These are phyloP conservation scores for Drechslerella dactyloides DNA, from an alignment of 2,329 filamentous ascomycete species.

Conservation along the genomic window DNA sequence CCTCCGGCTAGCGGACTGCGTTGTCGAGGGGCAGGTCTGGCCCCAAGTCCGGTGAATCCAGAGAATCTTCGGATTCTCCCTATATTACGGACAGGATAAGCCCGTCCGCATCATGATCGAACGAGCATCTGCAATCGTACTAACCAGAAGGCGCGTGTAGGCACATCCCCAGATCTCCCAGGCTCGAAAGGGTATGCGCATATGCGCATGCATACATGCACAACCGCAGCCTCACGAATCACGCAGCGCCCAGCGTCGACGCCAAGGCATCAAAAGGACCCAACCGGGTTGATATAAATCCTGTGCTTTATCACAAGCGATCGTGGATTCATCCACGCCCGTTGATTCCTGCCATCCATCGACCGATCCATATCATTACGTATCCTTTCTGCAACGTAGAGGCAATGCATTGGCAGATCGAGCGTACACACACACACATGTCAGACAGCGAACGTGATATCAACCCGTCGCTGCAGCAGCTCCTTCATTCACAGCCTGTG, in stretches of 20 bases:
- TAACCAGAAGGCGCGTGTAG: too few relatives aligned
- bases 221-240: background rate
- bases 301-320: background rate
- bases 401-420: background rate
- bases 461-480: background rate
- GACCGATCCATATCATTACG: background rate
- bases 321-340: background rate
- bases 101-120: background rate
- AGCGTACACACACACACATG: too few relatives aligned
- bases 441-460: too few relatives aligned
- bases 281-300: background rate
- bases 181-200: too few relatives aligned
- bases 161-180: too few relatives aligned
- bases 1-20: conserved; percentile 6
- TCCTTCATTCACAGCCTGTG: background rate
- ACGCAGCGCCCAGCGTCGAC: background rate
- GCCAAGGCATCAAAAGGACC: background rate
- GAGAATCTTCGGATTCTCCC: too few relatives aligned
- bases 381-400: background rate
- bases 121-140: too few relatives aligned
- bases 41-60: too few relatives aligned
- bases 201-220: background rate
- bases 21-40: conserved; percentile 6
- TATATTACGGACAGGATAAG: too few relatives aligned
- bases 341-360: background rate